phyloP scores from a whole-genome alignment of 352 stramenopile genomes.

The Pythium phragmiticola region DNA sequence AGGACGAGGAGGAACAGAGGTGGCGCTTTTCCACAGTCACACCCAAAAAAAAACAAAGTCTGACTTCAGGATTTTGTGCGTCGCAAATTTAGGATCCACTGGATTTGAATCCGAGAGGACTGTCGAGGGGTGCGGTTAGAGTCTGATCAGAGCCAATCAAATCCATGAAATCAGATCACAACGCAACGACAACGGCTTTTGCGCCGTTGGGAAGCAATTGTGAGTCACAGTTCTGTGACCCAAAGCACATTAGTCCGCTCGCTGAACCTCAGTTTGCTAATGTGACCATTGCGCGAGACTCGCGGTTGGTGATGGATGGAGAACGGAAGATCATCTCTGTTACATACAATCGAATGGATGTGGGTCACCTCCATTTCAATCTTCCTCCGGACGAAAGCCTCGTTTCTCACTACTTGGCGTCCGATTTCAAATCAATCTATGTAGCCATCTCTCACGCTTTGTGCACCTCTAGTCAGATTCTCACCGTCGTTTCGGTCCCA shows the following conservation, averaged over 20 bases:
- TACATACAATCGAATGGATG: no score
- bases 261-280: no score
- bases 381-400: no score
- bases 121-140: conserved; percentile 10
- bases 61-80: conserved; percentile 7
- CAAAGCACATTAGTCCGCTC: no score
- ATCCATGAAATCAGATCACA: conserved; percentile 5
- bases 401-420: not conserved
- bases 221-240: not conserved
- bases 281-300: no score
- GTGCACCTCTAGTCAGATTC: not conserved
- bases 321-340: no score
- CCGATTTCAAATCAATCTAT: not conserved
- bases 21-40: not conserved
- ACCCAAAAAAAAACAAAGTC: not conserved
- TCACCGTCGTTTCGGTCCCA: conserved; percentile 15
- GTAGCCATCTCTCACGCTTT: not conserved
- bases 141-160: not conserved
- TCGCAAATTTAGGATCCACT: conserved; percentile 5
- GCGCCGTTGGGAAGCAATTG: not conserved
- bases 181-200: no score
- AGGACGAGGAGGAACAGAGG: conserved; percentile 10
- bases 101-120: not conserved
- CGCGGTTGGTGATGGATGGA: no score
- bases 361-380: no score